Percentiles rank a stretch among this genome's conserved stretches.
phyloP scores from a whole-genome alignment of 345 rosid species.

The Hevea brasiliensis region DNA sequence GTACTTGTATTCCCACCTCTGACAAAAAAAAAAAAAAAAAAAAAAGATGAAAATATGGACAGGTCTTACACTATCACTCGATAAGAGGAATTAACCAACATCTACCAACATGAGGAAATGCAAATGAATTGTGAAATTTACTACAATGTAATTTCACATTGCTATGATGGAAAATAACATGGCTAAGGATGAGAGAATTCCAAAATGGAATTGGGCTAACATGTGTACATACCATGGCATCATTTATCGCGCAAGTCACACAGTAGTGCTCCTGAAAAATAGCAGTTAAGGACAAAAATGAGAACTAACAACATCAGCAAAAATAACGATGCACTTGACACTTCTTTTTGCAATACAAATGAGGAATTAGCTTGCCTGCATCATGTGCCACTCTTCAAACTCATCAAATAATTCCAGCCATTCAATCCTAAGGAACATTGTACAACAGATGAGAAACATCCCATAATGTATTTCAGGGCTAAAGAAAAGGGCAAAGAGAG shows the following conservation, averaged over 20 bases:
- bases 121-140: not conserved
- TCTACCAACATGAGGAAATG: not conserved
- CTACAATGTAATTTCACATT: not conserved
- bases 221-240: conserved; percentile 64
- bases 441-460: conserved; percentile 26
- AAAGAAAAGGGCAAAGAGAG: conserved; percentile 2
- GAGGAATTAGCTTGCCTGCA: conserved; percentile 76
- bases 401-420: conserved; percentile 89
- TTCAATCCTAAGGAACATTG: conserved; percentile 67
- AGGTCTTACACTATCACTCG: too few relatives aligned
- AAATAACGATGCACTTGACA: conserved; percentile 6
- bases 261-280: conserved; percentile 81
- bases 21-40: too few relatives aligned
- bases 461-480: conserved; percentile 1
- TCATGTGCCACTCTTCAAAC: conserved; percentile 98
- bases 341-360: conserved; percentile 12
- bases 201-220: conserved; percentile 3
- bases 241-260: conserved; percentile 80
- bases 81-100: not conserved
- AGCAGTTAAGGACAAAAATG: conserved; percentile 23
- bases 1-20: too few relatives aligned
- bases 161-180: conserved; percentile 13
- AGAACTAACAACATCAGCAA: conserved; percentile 2
- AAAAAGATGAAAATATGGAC: too few relatives aligned
- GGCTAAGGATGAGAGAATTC: conserved; percentile 10